Conservation (phyloP, 2,329 filamentous ascomycete species). For the Akanthomyces uredinophilus region DNA sequence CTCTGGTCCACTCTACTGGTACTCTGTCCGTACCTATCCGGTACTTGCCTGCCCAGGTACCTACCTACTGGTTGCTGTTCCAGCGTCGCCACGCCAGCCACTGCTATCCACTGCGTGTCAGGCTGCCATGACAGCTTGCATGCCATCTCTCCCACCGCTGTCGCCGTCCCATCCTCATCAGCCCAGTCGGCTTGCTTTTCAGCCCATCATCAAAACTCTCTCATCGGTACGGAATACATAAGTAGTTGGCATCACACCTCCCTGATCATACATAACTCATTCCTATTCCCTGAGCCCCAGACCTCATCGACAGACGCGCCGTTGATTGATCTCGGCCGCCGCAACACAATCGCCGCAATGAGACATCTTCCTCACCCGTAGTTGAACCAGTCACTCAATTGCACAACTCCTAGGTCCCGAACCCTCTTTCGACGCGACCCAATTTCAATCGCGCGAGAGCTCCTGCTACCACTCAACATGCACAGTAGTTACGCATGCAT, state of each 20-base stretch:
- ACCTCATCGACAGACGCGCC: not conserved
- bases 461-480: not conserved
- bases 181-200: not conserved
- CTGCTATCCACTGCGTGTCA: not conserved
- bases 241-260: not conserved
- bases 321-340: not conserved
- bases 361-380: not conserved
- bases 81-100: not conserved
- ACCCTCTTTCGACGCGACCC: not conserved
- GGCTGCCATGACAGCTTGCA: not conserved
- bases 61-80: no score
- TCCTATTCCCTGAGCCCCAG: not conserved
- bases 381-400: not conserved
- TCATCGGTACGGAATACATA: no score
- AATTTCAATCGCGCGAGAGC: not conserved
- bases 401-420: not conserved
- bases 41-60: no score
- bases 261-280: not conserved
- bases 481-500: not conserved
- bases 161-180: not conserved
- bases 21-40: slow-evolving; percentile 6
- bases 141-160: not conserved
- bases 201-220: not conserved
- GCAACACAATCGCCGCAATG: not conserved
- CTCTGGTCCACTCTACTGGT: not conserved